phyloP scores from a whole-genome alignment of 257 asterid species.

The Euphrasia confusa region DNA sequence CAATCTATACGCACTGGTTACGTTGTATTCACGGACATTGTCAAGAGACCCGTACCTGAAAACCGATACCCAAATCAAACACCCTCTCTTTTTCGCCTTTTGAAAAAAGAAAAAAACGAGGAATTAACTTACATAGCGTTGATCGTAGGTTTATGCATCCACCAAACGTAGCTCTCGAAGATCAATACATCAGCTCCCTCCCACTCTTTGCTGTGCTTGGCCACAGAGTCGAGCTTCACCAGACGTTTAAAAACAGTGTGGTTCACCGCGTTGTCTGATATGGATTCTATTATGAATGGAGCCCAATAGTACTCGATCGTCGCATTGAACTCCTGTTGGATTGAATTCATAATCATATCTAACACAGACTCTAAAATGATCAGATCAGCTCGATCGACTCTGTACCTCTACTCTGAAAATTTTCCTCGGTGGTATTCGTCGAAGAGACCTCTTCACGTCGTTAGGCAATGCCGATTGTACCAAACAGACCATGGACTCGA shows the following conservation, averaged over 20 bases:
- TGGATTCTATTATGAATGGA: slow-evolving; percentile 78
- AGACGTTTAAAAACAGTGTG: slow-evolving; percentile 65
- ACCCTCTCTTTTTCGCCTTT: background rate
- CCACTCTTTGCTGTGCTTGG: slow-evolving; percentile 73
- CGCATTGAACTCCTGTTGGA: slow-evolving; percentile 65
- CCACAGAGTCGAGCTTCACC: slow-evolving; percentile 68
- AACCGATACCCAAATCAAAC: background rate
- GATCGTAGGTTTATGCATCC: slow-evolving; percentile 81
- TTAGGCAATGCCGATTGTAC: slow-evolving; percentile 56
- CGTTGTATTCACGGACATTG: slow-evolving; percentile 54
- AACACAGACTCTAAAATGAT: background rate
- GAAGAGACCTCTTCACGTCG: slow-evolving; percentile 43
- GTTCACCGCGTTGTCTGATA: slow-evolving; percentile 77
- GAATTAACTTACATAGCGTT: slow-evolving; percentile 57
- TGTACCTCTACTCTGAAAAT: slow-evolving; percentile 66
- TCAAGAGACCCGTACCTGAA: slow-evolving; percentile 55
- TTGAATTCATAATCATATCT: background rate
- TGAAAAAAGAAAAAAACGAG: background rate
- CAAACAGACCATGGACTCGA: slow-evolving; percentile 86
- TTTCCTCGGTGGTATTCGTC: slow-evolving; percentile 70
- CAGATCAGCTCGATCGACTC: background rate
- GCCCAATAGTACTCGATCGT: slow-evolving; percentile 95
- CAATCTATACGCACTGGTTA: slow-evolving; percentile 66
- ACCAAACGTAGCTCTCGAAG: slow-evolving; percentile 92
- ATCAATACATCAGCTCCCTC: slow-evolving; percentile 62